Conservation (phyloP, 495 filamentous ascomycete genomes). For the Hypomontagnella monticulosa region DNA sequence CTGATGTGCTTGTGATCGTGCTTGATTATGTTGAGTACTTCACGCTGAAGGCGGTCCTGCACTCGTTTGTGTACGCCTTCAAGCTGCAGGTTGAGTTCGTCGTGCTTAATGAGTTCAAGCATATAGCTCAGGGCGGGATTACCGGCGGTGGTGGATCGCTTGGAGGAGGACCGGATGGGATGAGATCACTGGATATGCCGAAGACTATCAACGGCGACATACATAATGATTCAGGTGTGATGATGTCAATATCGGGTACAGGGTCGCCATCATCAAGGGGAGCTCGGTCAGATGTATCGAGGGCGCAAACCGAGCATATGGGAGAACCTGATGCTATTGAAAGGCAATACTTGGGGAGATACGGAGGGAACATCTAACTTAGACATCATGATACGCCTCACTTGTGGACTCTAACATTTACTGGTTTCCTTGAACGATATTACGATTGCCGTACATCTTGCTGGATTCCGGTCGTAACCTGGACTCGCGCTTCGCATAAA, state of each 20-base stretch:
- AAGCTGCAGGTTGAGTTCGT: conserved; percentile 75
- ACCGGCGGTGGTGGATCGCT: conserved; percentile 19
- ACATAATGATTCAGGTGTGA: conserved; percentile 24
- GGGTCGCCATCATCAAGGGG: conserved; percentile 12
- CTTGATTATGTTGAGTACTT: conserved; percentile 67
- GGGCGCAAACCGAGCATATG: neutral
- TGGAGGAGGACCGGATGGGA: neutral
- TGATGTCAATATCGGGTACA: conserved; percentile 10
- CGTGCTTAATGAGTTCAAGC: conserved; percentile 58
- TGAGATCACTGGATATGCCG: conserved; percentile 6
- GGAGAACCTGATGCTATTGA: conserved; percentile 24
- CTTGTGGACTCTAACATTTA: too few species aligned
- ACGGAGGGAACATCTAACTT: conserved; percentile 10
- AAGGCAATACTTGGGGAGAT: conserved; percentile 24
- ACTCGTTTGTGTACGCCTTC: conserved; percentile 69
- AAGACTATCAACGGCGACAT: conserved; percentile 1
- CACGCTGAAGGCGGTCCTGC: conserved; percentile 67
- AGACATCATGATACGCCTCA: neutral
- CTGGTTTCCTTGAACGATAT: too few species aligned
- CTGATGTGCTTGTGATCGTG: conserved; percentile 62
- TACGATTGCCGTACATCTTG: too few species aligned
- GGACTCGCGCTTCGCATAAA: too few species aligned
- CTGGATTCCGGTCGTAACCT: too few species aligned
- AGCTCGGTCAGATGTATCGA: neutral
- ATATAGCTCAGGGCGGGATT: conserved; percentile 42